Conservation (phyloP, 257 asterid species). For the Fraxinus cuspidata region DNA sequence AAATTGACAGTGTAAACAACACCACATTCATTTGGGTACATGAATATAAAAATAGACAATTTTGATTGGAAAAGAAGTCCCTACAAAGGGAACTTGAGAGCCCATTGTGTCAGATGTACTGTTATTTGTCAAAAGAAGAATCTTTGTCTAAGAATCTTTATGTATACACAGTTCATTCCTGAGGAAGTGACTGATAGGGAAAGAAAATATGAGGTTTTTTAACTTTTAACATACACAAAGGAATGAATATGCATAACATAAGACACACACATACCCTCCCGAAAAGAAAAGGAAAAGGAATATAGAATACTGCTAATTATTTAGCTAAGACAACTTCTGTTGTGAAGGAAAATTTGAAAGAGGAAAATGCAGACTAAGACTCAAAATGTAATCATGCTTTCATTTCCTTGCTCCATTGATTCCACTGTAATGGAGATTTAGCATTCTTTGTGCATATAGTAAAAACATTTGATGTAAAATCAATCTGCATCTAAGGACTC, state of each 20-base stretch:
- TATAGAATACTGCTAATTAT: neutral
- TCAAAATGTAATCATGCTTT: neutral
- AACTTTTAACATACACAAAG: neutral
- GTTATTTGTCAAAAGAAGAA: slow-evolving; percentile 1
- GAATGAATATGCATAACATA: neutral
- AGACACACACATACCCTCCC: neutral
- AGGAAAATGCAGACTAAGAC: neutral
- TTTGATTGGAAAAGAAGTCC: slow-evolving; percentile 15
- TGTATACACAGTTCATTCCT: neutral
- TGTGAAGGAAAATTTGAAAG: neutral
- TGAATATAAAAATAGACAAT: neutral
- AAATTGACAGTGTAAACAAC: slow-evolving; percentile 16
- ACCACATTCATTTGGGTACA: neutral
- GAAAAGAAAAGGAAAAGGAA: neutral
- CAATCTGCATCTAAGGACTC: neutral
- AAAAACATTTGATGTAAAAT: neutral
- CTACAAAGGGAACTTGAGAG: neutral
- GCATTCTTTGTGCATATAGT: neutral
- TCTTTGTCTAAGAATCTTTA: neutral
- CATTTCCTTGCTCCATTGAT: neutral
- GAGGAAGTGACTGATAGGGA: neutral
- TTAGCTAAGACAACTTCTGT: neutral
- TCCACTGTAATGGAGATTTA: neutral
- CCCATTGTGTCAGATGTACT: neutral
- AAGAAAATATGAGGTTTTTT: neutral